Conservation (phyloP, 768 basidiomycete genomes). For the Trametes elegans region DNA sequence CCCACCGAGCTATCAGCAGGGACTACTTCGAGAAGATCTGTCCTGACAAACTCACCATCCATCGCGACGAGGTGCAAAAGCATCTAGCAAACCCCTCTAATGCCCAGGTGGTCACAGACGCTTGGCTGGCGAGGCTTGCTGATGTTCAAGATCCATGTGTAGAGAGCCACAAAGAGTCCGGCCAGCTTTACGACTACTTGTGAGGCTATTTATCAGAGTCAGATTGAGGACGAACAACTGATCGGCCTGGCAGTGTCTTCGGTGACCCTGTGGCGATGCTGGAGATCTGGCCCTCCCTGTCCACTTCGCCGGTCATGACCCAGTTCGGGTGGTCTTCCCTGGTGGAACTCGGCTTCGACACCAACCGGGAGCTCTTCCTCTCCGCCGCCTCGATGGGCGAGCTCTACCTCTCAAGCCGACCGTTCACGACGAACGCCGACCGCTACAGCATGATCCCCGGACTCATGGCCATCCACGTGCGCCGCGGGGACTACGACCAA, state of each 20-base stretch:
- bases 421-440: conserved; percentile 6
- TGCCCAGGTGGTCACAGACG: neutral
- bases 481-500: conserved; percentile 45
- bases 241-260: conserved; percentile 16
- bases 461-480: conserved; percentile 48
- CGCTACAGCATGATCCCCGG: conserved; percentile 32
- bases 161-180: neutral
- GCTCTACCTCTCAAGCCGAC: neutral
- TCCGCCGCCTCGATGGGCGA: neutral
- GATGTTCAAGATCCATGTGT: neutral
- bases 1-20: neutral
- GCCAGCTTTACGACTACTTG: neutral
- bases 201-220: neutral
- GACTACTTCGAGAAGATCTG: conserved; percentile 11
- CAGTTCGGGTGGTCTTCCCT: conserved; percentile 52
- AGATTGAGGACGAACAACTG: neutral
- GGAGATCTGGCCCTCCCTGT: conserved; percentile 39
- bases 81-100: neutral
- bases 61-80: neutral
- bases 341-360: conserved; percentile 38
- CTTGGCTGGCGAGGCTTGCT: neutral
- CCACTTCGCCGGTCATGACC: conserved; percentile 45
- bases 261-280: conserved; percentile 10
- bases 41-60: neutral
- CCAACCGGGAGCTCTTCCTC: conserved; percentile 12